phyloP scores from a whole-genome alignment of 352 stramenopile species.

The Blastocystis sp. region DNA sequence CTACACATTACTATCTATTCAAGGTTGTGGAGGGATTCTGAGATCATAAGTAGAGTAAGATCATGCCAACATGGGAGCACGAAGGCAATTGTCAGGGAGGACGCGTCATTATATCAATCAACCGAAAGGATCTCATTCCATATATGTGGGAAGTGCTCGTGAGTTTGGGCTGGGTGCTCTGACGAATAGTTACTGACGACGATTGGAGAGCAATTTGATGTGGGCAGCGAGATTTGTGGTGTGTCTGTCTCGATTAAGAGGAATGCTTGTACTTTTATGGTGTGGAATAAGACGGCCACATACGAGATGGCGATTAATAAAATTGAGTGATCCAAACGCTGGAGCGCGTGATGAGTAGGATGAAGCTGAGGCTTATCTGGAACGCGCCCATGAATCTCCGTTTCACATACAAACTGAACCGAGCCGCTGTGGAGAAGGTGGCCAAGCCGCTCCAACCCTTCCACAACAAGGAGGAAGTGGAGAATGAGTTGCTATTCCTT shows the following conservation, averaged over 20 bases:
- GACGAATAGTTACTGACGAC: constrained; percentile 31
- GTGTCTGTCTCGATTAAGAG: constrained; percentile 30
- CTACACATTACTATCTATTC: constrained; percentile 48
- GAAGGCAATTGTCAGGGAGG: constrained; percentile 35
- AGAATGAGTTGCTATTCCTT: not conserved
- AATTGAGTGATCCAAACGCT: not conserved
- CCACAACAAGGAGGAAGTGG: not conserved
- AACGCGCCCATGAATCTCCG: not conserved
- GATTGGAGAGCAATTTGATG: constrained; percentile 54
- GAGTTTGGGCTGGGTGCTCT: not conserved
- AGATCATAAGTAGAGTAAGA: constrained; percentile 29
- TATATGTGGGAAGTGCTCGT: constrained; percentile 51
- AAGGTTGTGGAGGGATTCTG: not conserved
- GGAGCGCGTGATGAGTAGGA: not conserved
- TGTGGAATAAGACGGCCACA: constrained; percentile 47
- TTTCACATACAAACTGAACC: constrained; percentile 40
- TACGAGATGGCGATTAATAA: constrained; percentile 46
- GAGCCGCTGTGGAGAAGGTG: not conserved
- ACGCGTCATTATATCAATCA: constrained; percentile 18
- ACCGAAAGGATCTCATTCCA: constrained; percentile 35
- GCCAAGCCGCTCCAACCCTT: not conserved
- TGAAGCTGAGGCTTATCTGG: constrained; percentile 32
- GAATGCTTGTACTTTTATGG: constrained; percentile 35
- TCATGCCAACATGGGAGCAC: constrained; percentile 48
- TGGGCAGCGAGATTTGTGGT: constrained; percentile 54